Base-by-base conservation (phyloP, 1,284 basidiomycete genomes). In the Meira miltonrushii region DNA sequence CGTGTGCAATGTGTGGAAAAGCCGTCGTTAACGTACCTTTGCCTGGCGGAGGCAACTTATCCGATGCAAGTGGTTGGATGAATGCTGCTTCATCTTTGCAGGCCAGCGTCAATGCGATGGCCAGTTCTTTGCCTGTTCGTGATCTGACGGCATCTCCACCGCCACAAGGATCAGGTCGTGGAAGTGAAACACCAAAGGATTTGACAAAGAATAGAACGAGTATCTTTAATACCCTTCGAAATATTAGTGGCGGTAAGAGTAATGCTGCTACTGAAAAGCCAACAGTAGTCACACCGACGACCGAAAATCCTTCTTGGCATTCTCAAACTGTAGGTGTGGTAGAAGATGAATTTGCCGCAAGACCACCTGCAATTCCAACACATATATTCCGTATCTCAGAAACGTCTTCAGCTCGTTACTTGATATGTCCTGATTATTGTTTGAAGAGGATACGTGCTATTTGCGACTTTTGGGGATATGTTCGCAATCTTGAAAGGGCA, bases 371-470 rank as follows among this genome's bases (percentile, higher is more conserved):
- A 5, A 69, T 78, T 1, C 75, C 75, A 1, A 75, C 75, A 7
- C 75, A 78, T 55, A 75, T 74, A 56, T 78, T 78, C 65, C 66
- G 75, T 5, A 43, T 78, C 19, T 68, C 63, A 47, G 75, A 77
- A 17, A 58, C 66, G 2, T 62, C 69, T 6, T 59, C 66, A 0
- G 68, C 58, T 10, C 67, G 74, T 13, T 74, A 78, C 52, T 52
- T 78, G 25, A 61, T 78, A 6, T 77, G 75, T 58, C 67, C 75
- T 46, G 68, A 77, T 25, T 67, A 77, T 56, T 76, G 74, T 55
- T 61, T 77, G 19, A 55, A 61, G 33, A 68, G 75, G 8, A 55
- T 78, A 15, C 62, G 74, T 13, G 68, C 69, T 2, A 71, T 64
- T 4, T 78, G 74, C 56, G 71, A 67, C 23, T 75, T 71, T 50